These are phyloP conservation scores for Tilletia walkeri DNA, from an alignment of 1,284 basidiomycete species.

Conservation along the genomic window DNA sequence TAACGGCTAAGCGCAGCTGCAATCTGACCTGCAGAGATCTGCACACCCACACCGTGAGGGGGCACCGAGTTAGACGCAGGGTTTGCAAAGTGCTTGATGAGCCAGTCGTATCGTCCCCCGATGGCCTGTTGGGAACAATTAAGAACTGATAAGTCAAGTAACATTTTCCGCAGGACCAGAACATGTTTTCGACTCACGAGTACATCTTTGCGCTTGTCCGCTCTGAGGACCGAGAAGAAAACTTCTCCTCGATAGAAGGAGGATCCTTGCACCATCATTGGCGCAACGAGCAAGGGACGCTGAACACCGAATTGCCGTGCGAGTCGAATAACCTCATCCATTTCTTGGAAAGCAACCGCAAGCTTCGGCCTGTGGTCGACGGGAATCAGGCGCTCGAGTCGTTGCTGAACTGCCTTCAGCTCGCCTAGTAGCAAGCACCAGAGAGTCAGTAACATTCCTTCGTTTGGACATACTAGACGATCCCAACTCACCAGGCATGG, in stretches of 20 bases:
- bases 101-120: slow-evolving; percentile 75
- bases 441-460: neutral
- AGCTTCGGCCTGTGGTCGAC: slow-evolving; percentile 43
- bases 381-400: slow-evolving; percentile 39
- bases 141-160: neutral
- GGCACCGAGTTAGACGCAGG: slow-evolving; percentile 60
- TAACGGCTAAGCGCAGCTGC: slow-evolving; percentile 65
- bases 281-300: slow-evolving; percentile 67
- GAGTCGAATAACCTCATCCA: slow-evolving; percentile 67
- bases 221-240: slow-evolving; percentile 69
- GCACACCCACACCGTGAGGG: slow-evolving; percentile 69
- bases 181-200: slow-evolving; percentile 58
- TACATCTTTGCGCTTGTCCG: slow-evolving; percentile 69
- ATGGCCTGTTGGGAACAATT: slow-evolving; percentile 48
- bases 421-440: slow-evolving; percentile 27
- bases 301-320: slow-evolving; percentile 67
- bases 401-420: slow-evolving; percentile 32
- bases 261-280: slow-evolving; percentile 65
- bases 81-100: slow-evolving; percentile 67
- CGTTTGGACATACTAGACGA: neutral
- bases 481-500: slow-evolving; percentile 24
- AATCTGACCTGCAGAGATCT: slow-evolving; percentile 77
- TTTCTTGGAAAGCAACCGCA: slow-evolving; percentile 59
- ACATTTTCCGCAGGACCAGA: neutral
- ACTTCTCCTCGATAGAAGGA: slow-evolving; percentile 71